Evolutionary conservation across 2,329 filamentous ascomycete species (phyloP), one percentile per base, ranked within the genome.

Genomic region (Zasmidium cellare): DNA sequence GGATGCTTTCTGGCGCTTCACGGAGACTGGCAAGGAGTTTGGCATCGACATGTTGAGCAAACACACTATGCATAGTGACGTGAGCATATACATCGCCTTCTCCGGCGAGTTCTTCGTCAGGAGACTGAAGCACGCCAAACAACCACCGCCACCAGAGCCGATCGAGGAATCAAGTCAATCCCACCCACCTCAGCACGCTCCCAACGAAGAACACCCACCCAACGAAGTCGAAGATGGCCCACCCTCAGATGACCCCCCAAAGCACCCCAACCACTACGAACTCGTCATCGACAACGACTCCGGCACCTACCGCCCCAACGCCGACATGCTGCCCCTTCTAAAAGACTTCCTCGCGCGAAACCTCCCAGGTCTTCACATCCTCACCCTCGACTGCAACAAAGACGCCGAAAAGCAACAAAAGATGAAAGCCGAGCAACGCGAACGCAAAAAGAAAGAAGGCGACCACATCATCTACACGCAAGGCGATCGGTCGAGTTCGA

Each of bases 41-140:
- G 91, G 92, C 53, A 91, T 97, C 68, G 93, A 97, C 75, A 80
- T 97, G 73, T 77, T 97, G 68, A 92, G 88, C 74, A 97, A 97
- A 73, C 93, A 97, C 74, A 96, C 91, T 44, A 96, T 97, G 91
- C 93, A 97, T 77, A 93, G 90, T 64, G 88, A 97, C 73, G 92
- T 96, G 1, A 89, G 87, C 35, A 89, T 90, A 1, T 96, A 96
- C 72, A 91, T 97, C 63, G 93, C 92, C 20, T 97, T 87, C 71
- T 91, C 90, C 0, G 93, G 93, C 45, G 93, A 97, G 71, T 97
- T 97, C 74, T 94, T 97, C 72, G 83, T 97, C 61, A 85, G 91
- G 14, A 84, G 89, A 2, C 80, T 90, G 23, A 82, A 80, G 61
- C 80, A 84, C 65, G 74, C 73, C 3, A 70, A 75, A 53, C 74